Conservation (phyloP, 306 rosid species). For the Oxytropis ochrocephala region DNA sequence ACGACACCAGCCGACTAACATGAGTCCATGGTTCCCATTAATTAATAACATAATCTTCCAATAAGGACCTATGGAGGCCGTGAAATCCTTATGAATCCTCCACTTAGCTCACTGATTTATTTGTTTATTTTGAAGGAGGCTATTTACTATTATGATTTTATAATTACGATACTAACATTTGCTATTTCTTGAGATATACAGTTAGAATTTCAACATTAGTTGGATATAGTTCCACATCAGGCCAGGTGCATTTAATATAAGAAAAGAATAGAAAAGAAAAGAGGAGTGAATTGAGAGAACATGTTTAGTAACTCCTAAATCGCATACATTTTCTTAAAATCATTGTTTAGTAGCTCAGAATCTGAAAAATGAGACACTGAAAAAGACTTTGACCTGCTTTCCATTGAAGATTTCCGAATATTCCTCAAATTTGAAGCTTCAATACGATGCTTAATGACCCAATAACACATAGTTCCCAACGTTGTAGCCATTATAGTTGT, state of each 20-base stretch:
- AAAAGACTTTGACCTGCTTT: slow-evolving; percentile 55
- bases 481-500: slow-evolving; percentile 87
- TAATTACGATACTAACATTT: background rate
- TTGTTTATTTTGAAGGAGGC: background rate
- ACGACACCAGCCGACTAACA: too few species aligned
- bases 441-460: slow-evolving; percentile 85
- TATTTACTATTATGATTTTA: background rate
- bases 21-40: too few species aligned
- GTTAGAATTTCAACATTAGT: background rate
- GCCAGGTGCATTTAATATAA: background rate
- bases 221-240: background rate
- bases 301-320: slow-evolving; percentile 31
- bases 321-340: slow-evolving; percentile 87
- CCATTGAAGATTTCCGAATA: slow-evolving; percentile 61
- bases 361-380: slow-evolving; percentile 65
- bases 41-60: too few species aligned
- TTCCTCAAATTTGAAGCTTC: slow-evolving; percentile 66
- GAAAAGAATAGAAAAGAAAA: background rate
- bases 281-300: background rate
- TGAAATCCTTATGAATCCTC: too few species aligned
- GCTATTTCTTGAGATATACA: background rate
- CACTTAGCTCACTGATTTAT: too few species aligned
- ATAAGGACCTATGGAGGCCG: too few species aligned
- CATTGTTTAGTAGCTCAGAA: slow-evolving; percentile 69
- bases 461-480: slow-evolving; percentile 81